Percentiles rank a stretch among this genome's conserved stretches.
These are phyloP conservation scores for Aspergillus bertholletiae DNA, from an alignment of 495 filamentous ascomycete species.

Conservation along the genomic window DNA sequence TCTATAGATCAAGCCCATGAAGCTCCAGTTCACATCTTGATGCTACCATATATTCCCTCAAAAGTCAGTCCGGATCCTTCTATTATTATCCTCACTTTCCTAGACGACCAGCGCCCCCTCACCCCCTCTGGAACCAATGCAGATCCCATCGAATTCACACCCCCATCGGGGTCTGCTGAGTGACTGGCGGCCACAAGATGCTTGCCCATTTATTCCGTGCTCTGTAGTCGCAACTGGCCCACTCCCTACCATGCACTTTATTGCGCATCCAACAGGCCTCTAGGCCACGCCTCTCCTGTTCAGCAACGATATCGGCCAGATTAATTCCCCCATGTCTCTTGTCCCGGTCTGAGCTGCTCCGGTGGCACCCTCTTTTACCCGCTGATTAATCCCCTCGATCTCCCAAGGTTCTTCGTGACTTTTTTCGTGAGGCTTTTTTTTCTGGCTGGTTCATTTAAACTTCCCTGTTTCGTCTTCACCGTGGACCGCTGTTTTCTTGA, in stretches of 20 bases:
- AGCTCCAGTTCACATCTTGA: not conserved
- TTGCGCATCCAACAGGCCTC: not conserved
- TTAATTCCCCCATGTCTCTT: not conserved
- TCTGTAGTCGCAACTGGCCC: slow-evolving; percentile 5
- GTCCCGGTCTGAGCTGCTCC: not conserved
- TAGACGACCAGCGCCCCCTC: not conserved
- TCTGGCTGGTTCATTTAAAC: not conserved
- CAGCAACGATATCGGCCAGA: not conserved
- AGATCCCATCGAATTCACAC: not conserved
- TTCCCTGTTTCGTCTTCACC: not conserved
- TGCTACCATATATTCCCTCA: not conserved
- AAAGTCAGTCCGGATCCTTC: not conserved
- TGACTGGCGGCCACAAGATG: not conserved
- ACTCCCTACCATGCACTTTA: not conserved
- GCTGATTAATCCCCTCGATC: not conserved
- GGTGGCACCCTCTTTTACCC: not conserved
- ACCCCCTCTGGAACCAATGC: not conserved
- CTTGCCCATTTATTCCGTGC: slow-evolving; percentile 11
- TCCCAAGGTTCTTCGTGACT: not conserved
- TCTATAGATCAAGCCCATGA: not conserved
- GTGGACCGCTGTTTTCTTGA: not conserved
- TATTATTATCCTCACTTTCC: not conserved
- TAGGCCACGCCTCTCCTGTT: not conserved
- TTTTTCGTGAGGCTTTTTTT: not conserved
- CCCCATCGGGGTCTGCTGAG: not conserved